Evolutionary conservation across 1,284 basidiomycete species (phyloP), one percentile per base, ranked within the genome.

Genomic region (Austroboletus sp.): DNA sequence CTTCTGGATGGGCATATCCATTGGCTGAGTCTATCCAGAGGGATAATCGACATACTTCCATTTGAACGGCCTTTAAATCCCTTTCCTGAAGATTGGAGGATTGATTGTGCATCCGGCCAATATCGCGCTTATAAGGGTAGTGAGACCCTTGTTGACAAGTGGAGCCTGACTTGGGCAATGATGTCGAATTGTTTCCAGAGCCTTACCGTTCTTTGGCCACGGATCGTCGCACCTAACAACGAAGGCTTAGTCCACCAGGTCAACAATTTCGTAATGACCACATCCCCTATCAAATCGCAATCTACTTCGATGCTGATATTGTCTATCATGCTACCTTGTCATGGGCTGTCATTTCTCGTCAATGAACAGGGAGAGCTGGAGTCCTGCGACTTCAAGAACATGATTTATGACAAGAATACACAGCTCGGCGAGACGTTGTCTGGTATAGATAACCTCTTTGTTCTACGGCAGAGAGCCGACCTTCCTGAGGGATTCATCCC

Each of bases 261-360:
- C 23, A n/a, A 60, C 11, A 57, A 67, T 44, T 50, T 74, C 3
- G 48, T 60, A 17, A 33, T 69, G 29, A 59, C 41, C 0, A 35
- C 45, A 11, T 25, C 6, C 40, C 43, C 4, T 32, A 10, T 13
- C 2, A 26, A 6, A 36, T 36, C 29, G 2, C 29, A 4, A 19
- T 33, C 15, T 16, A 6, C 39, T 8, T 10, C 34, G 21, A n/a
- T 7, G 3, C 21, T 12, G 4, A 46, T 11, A 56, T 6, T 62
- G 65, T 25, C 68, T 57, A 40, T 65, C 66, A 3, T 56, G 66
- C 25, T 78, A 4, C 70, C 73, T 13, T 68, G 71, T 13, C 13
- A 16, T 16, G 15, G 2, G 3, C 15, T 32, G n/a, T 6, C n/a
- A 3, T 32, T 32, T 15, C 15, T 32, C 31, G 15, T 32, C 31